Evolutionary conservation across 2,329 filamentous ascomycete genomes (phyloP).

Genomic region (Botrytis sinoallii): DNA sequence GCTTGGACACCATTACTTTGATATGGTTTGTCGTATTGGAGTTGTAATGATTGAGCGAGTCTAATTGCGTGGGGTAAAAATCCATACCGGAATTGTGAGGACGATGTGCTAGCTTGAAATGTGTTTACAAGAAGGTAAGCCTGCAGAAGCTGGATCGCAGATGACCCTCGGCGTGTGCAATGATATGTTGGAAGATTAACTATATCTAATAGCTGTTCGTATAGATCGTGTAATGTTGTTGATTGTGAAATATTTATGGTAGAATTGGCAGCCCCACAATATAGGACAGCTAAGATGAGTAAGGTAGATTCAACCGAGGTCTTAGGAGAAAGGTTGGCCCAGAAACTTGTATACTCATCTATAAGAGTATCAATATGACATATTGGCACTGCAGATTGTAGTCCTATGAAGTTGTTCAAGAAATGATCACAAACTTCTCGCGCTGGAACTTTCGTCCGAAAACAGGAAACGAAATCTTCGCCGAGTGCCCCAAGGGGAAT

Average conservation of each 20-base stretch:
- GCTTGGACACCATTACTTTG: not conserved
- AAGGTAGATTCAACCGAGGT: not conserved
- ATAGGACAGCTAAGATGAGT: not conserved
- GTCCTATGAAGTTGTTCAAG: not conserved
- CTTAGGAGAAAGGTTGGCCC: not conserved
- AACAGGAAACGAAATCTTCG: not conserved
- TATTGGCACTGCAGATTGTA: not conserved
- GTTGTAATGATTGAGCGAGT: not conserved
- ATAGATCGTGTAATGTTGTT: not conserved
- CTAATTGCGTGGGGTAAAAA: not conserved
- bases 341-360: not conserved
- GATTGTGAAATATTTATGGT: not conserved
- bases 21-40: not conserved
- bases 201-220: not conserved
- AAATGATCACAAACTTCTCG: constrained; percentile 5
- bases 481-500: not conserved
- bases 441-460: not conserved
- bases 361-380: not conserved
- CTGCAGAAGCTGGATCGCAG: not conserved
- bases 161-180: no score
- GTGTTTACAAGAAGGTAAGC: constrained; percentile 4
- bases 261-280: not conserved
- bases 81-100: not conserved
- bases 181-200: not conserved
- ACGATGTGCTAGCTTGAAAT: not conserved